A percentile compares a stretch with the other conserved stretches of the same genome.
phyloP scores from a whole-genome alignment of 2,329 filamentous ascomycete species.

The Botrytis pseudocinerea region DNA sequence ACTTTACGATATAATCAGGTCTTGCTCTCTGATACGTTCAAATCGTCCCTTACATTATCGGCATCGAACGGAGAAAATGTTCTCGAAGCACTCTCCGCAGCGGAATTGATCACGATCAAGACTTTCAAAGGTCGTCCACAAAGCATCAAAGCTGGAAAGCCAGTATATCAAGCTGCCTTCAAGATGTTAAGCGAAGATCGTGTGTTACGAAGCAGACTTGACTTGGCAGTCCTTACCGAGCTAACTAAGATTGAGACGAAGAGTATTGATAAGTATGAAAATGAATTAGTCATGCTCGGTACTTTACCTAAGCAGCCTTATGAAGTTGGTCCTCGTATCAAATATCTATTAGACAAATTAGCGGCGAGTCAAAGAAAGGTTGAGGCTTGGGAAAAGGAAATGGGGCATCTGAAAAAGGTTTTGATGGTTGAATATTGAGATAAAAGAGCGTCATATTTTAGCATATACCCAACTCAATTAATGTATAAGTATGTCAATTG shows the following conservation, averaged over 20 bases:
- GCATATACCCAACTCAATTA: conserved; percentile 30
- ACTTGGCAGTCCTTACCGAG: conserved; percentile 68
- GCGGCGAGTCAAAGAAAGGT: conserved; percentile 74
- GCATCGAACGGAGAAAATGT: conserved; percentile 68
- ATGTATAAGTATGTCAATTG: conserved; percentile 4
- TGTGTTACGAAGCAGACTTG: conserved; percentile 72
- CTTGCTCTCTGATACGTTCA: conserved; percentile 74
- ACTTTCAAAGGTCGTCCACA: conserved; percentile 75
- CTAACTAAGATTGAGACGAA: conserved; percentile 70
- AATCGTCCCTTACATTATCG: conserved; percentile 51
- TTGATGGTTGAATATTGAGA: conserved; percentile 51
- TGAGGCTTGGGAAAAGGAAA: conserved; percentile 70
- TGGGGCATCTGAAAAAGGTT: conserved; percentile 69
- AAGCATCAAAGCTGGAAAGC: conserved; percentile 76
- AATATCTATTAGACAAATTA: conserved; percentile 74
- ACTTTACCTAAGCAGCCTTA: conserved; percentile 68
- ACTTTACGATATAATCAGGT: conserved; percentile 82
- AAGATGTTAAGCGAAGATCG: conserved; percentile 67
- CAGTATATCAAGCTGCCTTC: conserved; percentile 85
- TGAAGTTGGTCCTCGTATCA: conserved; percentile 65
- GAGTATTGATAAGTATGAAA: conserved; percentile 76
- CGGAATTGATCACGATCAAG: conserved; percentile 80
- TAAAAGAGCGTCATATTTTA: neutral
- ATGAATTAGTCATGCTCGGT: conserved; percentile 71
- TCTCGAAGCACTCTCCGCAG: conserved; percentile 77